These are phyloP conservation scores for Neurospora crassa DNA, from an alignment of 2,329 filamentous ascomycete genomes.

Conservation along the genomic window DNA sequence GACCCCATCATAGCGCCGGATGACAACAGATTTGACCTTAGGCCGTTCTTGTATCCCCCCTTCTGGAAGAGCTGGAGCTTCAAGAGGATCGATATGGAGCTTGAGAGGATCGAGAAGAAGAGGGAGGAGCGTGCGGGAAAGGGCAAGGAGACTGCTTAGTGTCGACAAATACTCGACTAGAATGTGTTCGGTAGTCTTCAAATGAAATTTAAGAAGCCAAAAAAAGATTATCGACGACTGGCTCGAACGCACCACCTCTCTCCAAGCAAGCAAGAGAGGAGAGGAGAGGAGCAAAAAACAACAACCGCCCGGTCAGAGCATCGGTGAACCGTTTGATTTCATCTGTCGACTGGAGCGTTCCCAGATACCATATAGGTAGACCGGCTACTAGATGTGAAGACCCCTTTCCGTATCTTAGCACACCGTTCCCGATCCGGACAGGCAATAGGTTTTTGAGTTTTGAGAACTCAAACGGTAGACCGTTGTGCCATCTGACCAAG, in stretches of 20 bases:
- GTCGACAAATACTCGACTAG: background rate
- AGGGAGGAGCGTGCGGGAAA: slow-evolving; percentile 20
- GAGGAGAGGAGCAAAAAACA: background rate
- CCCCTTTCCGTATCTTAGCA: background rate
- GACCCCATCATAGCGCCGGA: slow-evolving; percentile 26
- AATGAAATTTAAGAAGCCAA: background rate
- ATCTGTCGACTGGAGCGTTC: background rate
- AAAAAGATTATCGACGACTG: background rate
- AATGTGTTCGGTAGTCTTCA: background rate
- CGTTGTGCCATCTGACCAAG: background rate
- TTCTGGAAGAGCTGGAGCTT: slow-evolving; percentile 25
- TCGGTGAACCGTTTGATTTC: background rate
- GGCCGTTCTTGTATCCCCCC: slow-evolving; percentile 29
- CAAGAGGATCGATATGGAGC: slow-evolving; percentile 20
- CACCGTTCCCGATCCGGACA: background rate
- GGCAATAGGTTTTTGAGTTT: background rate
- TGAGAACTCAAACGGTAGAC: background rate
- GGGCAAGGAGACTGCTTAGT: slow-evolving; percentile 18
- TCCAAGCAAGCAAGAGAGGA: background rate
- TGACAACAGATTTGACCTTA: slow-evolving; percentile 32
- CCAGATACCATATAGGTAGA: background rate
- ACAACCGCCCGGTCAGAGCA: background rate
- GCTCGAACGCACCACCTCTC: background rate
- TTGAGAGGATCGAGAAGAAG: slow-evolving; percentile 31
- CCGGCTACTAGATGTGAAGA: background rate